Conservation (phyloP, 192 early-diverging fungal species). For the Helicostylum pulchrum region DNA sequence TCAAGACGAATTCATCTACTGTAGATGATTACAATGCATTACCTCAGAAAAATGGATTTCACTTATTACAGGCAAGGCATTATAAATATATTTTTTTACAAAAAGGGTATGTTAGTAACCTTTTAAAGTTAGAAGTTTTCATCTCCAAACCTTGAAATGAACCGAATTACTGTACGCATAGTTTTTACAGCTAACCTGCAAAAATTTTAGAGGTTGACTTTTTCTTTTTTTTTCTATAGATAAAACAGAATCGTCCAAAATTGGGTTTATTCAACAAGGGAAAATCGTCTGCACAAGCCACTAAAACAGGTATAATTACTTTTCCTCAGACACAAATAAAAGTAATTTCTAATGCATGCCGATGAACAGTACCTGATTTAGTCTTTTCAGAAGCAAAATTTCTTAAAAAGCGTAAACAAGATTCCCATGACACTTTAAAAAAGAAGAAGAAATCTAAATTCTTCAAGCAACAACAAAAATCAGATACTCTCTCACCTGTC, state of each 20-base stretch:
- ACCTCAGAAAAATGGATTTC: too few relatives aligned
- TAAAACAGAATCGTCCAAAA: neutral
- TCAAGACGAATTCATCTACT: too few relatives aligned
- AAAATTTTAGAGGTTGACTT: too few relatives aligned
- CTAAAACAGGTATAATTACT: neutral
- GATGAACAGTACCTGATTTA: neutral
- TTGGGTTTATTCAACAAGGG: conserved; percentile 22
- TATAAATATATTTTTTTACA: too few relatives aligned
- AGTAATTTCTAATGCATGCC: neutral
- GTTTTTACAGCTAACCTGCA: too few relatives aligned
- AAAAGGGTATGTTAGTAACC: neutral
- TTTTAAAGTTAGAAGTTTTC: conserved; percentile 4
- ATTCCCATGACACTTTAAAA: neutral
- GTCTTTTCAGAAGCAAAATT: conserved; percentile 16
- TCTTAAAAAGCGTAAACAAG: neutral
- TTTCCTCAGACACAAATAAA: neutral
- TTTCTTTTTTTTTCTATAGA: neutral
- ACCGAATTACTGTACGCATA: neutral
- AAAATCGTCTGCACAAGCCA: conserved; percentile 12
- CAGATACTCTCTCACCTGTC: too few relatives aligned
- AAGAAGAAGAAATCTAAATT: neutral
- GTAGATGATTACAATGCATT: too few relatives aligned
- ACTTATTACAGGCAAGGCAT: neutral
- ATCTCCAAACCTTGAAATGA: conserved; percentile 7
- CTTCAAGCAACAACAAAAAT: neutral